Evolutionary conservation across 495 filamentous ascomycete genomes (phyloP), one percentile per base, ranked within the genome.

Genomic region (Penicillium nucicola): DNA sequence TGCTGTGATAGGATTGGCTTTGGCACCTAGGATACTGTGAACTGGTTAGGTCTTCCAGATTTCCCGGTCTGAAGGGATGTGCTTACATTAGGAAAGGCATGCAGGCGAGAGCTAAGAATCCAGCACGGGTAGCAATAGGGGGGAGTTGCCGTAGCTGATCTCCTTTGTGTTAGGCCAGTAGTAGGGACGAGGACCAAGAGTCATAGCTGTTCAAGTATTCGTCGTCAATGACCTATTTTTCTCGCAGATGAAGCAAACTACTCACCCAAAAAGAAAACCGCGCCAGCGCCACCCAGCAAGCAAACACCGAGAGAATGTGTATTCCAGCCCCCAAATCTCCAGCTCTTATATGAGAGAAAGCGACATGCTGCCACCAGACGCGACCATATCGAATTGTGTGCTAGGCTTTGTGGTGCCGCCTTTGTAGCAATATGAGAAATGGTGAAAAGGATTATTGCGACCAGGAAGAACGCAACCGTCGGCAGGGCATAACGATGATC

Each of bases 81-180:
- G 2, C 23, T 20, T 67, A 73, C 57, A 82, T 63, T 12, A 81
- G 52, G 44, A 83, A 77, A 1, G 81, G 80, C 19, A 81, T 49
- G 37, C 72, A 68, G 0, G 74, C 79, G 10, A 77, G 36, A 5
- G 77, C 71, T 70, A 83, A 76, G 62, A 74, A 77, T 8, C 78
- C 81, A 0, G 74, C 52, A 14, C 80, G 57, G 0, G 77, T 77
- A 4, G 77, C 76, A 23, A 81, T 66, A 3, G 80, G 77, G 10
- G 79, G n/a, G 68, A 72, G 13, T 55, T 59, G 7, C 78, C 79
- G 44, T 71, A 81, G 32, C 60, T 70, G 17, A 72, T 33, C 2
- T 58, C 65, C 25, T 50, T 58, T 4, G 64, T 70, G 33, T 76
- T 77, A 2, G 79, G 72, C 77, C 80, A 83, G 61, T 84, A 84